Conservation (phyloP, 129 eudicot species). For the Pseudognaphalium luteoalbum region DNA sequence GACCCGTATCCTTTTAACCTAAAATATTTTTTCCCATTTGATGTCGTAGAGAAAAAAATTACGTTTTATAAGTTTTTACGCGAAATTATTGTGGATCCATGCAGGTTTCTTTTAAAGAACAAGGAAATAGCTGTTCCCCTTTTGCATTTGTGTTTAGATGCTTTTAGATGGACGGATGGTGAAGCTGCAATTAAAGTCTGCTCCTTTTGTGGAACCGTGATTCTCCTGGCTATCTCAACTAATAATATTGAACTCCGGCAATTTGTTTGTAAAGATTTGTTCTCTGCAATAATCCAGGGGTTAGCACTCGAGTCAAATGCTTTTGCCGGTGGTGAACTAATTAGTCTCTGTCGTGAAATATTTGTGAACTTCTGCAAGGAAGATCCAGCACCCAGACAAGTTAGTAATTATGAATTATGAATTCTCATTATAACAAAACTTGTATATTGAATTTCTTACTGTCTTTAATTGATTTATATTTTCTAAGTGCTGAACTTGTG, state of each 20-base stretch:
- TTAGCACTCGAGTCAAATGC: slow-evolving; percentile 82
- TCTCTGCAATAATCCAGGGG: slow-evolving; percentile 72
- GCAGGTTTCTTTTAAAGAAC: slow-evolving; percentile 73
- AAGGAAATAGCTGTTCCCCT: slow-evolving; percentile 70
- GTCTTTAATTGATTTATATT: slow-evolving; percentile 1
- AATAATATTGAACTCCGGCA: slow-evolving; percentile 66
- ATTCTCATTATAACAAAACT: neutral
- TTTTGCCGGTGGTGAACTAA: slow-evolving; percentile 60
- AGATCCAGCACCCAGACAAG: slow-evolving; percentile 90
- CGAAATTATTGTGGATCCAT: slow-evolving; percentile 13
- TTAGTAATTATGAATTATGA: slow-evolving; percentile 33
- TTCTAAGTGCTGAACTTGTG: slow-evolving; percentile 5
- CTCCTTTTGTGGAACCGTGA: slow-evolving; percentile 65
- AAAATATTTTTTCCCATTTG: neutral
- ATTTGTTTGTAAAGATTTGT: slow-evolving; percentile 81
- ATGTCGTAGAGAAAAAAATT: too few relatives aligned
- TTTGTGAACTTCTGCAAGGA: slow-evolving; percentile 60
- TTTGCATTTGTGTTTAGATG: slow-evolving; percentile 68
- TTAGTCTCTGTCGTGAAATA: slow-evolving; percentile 83
- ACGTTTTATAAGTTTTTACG: neutral
- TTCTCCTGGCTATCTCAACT: slow-evolving; percentile 61
- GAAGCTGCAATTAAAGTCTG: slow-evolving; percentile 70
- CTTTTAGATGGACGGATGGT: slow-evolving; percentile 83
- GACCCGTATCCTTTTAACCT: neutral
- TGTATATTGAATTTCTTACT: neutral